Evolutionary conservation across 192 early-diverging fungal genomes (phyloP).

Genomic region (Gamsiella multidivaricata): DNA sequence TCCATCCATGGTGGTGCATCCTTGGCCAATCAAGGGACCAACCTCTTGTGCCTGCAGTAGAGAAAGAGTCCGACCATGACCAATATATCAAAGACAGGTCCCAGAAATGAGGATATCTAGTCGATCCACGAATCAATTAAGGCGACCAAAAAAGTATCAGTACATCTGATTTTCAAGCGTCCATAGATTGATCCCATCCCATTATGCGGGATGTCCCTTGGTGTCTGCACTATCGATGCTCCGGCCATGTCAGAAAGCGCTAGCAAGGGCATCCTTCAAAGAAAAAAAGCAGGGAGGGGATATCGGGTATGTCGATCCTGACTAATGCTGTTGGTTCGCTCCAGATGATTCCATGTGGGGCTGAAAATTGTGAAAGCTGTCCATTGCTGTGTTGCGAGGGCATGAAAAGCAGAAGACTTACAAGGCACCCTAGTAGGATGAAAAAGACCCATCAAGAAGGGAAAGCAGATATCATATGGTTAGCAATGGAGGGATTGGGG

Average conservation of each 20-base stretch:
- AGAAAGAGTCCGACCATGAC: conserved; percentile 38
- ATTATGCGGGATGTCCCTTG: too few relatives aligned
- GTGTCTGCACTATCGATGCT: too few relatives aligned
- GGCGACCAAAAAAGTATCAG: background rate
- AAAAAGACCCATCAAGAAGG: background rate
- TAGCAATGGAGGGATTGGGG: background rate
- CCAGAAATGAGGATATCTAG: conserved; percentile 34
- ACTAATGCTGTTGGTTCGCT: too few relatives aligned
- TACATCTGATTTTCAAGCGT: too few relatives aligned
- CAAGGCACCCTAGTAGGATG: conserved; percentile 31
- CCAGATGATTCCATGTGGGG: background rate
- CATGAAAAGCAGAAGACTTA: conserved; percentile 7
- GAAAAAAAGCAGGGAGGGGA: background rate
- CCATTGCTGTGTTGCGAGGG: too few relatives aligned
- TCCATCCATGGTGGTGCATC: too few relatives aligned
- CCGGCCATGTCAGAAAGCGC: too few relatives aligned
- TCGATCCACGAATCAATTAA: too few relatives aligned
- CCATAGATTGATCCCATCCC: too few relatives aligned
- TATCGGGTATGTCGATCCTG: background rate
- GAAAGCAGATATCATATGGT: background rate
- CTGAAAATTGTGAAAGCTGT: too few relatives aligned
- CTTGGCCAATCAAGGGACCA: background rate
- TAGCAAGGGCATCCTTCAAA: background rate
- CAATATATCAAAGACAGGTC: conserved; percentile 39
- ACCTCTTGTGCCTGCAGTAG: conserved; percentile 45